These are phyloP conservation scores for Oryza rufipogon DNA, from an alignment of 176 grass and related monocot genomes.

Conservation along the genomic window DNA sequence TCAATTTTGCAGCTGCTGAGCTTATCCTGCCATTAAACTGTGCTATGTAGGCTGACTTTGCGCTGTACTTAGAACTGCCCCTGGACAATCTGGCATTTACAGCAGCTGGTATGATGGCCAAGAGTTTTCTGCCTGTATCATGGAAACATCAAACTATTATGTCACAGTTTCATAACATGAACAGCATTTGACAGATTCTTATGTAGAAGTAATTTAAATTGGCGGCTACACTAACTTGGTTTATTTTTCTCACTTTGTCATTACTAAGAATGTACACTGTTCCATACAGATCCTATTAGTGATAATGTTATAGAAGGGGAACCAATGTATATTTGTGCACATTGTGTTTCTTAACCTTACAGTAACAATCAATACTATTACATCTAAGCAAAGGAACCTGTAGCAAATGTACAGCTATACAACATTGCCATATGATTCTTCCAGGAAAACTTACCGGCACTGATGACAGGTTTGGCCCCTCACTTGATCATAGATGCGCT, in stretches of 20 bases:
- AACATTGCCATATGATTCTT: not conserved
- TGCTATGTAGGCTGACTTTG: too few relatives aligned
- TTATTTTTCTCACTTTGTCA: not conserved
- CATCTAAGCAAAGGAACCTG: slow-evolving; percentile 2
- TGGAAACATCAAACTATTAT: slow-evolving; percentile 27
- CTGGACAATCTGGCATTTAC: slow-evolving; percentile 72
- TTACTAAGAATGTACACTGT: not conserved
- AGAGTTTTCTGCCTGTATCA: slow-evolving; percentile 87
- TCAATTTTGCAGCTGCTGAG: too few relatives aligned
- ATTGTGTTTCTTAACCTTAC: not conserved
- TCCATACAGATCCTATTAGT: not conserved
- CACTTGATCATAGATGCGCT: slow-evolving; percentile 75
- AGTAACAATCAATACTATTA: not conserved
- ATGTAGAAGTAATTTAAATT: not conserved
- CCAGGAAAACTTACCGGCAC: slow-evolving; percentile 62
- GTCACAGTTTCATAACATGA: not conserved
- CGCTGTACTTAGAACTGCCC: slow-evolving; percentile 63
- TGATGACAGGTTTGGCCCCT: slow-evolving; percentile 88
- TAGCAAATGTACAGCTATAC: not conserved
- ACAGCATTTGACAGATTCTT: not conserved
- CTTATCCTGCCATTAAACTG: too few relatives aligned
- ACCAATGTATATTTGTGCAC: not conserved
- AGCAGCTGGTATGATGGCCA: slow-evolving; percentile 76
- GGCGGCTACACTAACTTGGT: not conserved
- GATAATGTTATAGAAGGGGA: not conserved